Evolutionary conservation across 768 basidiomycete genomes (phyloP).

Genomic region (Lyophyllum decastes): DNA sequence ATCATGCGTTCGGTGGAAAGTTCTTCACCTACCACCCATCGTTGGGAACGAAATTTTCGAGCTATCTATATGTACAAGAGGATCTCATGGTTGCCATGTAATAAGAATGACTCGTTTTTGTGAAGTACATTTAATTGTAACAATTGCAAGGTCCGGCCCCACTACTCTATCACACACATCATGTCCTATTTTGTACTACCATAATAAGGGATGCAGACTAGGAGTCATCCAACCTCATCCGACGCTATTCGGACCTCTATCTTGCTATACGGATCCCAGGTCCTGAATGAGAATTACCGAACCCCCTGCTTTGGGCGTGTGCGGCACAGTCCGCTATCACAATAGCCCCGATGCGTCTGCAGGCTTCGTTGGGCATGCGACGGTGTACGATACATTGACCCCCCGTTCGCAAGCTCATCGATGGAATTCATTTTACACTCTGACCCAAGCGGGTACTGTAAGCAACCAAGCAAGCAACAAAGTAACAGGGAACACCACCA

Average conservation of each 20-base stretch:
- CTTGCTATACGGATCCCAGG: not conserved
- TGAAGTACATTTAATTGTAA: not conserved
- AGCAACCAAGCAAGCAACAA: constrained; percentile 4
- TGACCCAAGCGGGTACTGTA: not conserved
- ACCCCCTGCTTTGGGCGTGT: not conserved
- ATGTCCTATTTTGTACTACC: not conserved
- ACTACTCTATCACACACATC: not conserved
- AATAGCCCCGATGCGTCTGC: not conserved
- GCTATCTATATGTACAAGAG: not conserved
- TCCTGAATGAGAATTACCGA: constrained; percentile 1
- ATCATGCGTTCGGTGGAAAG: not conserved
- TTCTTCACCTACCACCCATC: not conserved
- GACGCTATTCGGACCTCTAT: constrained; percentile 6
- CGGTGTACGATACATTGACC: not conserved
- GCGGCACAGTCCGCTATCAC: not conserved
- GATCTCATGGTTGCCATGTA: not conserved
- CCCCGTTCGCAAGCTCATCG: not conserved
- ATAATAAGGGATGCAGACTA: not conserved
- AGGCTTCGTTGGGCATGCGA: not conserved
- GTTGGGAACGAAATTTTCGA: no score
- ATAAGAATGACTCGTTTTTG: not conserved
- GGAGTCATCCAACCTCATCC: constrained; percentile 5
- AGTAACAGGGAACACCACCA: not conserved
- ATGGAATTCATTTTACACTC: constrained; percentile 1
- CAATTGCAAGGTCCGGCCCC: not conserved